Conservation (phyloP, 805 yeast genomes). For the Debaryomyces tyrocola region DNA sequence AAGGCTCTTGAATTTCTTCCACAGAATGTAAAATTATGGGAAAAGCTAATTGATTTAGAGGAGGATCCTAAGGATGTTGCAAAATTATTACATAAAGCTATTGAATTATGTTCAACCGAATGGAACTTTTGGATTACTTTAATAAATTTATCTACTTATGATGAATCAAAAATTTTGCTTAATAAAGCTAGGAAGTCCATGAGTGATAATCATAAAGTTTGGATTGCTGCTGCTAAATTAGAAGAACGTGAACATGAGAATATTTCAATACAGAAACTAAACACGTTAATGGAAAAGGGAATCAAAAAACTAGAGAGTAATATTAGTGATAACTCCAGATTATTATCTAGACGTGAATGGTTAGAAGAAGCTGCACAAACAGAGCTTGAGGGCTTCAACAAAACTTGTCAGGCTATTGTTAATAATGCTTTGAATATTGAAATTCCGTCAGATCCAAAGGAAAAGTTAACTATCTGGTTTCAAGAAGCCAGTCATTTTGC, state of each 20-base stretch:
- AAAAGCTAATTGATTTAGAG: constrained; percentile 60
- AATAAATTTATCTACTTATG: constrained; percentile 44
- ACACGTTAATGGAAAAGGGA: constrained; percentile 51
- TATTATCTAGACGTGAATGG: constrained; percentile 49
- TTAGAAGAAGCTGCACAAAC: constrained; percentile 52
- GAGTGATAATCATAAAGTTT: constrained; percentile 50
- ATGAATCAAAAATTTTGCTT: constrained; percentile 54
- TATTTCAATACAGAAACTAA: constrained; percentile 45
- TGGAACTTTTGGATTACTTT: constrained; percentile 66
- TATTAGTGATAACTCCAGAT: constrained; percentile 8
- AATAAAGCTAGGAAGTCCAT: constrained; percentile 60
- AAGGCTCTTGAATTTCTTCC: constrained; percentile 73
- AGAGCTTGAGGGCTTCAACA: constrained; percentile 44
- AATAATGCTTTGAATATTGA: constrained; percentile 36
- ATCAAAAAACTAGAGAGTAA: constrained; percentile 39
- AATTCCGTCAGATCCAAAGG: constrained; percentile 9
- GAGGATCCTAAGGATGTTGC: constrained; percentile 46
- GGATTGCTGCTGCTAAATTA: constrained; percentile 69
- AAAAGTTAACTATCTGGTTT: constrained; percentile 10
- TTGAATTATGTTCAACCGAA: constrained; percentile 64
- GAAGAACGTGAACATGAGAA: constrained; percentile 55
- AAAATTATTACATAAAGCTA: constrained; percentile 62
- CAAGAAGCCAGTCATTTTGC: constrained; percentile 33
- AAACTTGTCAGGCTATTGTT: constrained; percentile 57
- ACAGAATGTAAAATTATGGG: constrained; percentile 63